These are phyloP conservation scores for Fusarium albidum DNA, from an alignment of 2,329 filamentous ascomycete species.

Conservation along the genomic window DNA sequence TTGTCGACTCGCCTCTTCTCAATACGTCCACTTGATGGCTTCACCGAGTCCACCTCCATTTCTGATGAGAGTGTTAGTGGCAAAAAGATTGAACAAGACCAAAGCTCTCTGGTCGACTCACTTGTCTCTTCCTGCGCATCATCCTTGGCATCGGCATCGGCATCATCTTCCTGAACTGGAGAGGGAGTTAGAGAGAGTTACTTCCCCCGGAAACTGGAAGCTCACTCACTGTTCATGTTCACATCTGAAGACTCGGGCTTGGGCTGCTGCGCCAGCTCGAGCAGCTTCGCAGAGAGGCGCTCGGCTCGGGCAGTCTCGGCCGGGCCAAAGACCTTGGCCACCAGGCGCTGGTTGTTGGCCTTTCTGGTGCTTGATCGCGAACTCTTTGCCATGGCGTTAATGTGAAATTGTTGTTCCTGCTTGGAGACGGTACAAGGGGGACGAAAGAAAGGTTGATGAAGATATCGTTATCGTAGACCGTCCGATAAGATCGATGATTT, in stretches of 20 bases:
- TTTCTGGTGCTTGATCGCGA: conserved; percentile 81
- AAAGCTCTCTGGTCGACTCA: conserved; percentile 29
- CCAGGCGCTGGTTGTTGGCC: conserved; percentile 82
- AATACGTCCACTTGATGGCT: conserved; percentile 48
- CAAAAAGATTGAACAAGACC: conserved; percentile 8
- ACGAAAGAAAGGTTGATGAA: conserved; percentile 15
- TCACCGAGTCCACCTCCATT: conserved; percentile 66
- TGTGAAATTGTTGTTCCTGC: conserved; percentile 4
- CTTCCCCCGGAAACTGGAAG: neutral
- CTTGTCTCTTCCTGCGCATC: conserved; percentile 40
- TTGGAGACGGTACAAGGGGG: conserved; percentile 11
- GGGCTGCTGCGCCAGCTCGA: conserved; percentile 80
- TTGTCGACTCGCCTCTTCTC: conserved; percentile 65
- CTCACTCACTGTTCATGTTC: conserved; percentile 53
- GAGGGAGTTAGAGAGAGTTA: conserved; percentile 10
- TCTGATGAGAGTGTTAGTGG: conserved; percentile 40
- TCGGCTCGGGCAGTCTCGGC: conserved; percentile 80
- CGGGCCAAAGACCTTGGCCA: conserved; percentile 84
- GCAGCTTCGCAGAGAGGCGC: conserved; percentile 84
- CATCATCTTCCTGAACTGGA: conserved; percentile 41
- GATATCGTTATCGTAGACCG: conserved; percentile 25
- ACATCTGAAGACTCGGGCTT: conserved; percentile 67
- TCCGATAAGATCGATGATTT: conserved; percentile 15
- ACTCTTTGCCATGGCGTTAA: conserved; percentile 82
- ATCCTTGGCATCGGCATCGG: conserved; percentile 41